A percentile compares a stretch with the other conserved stretches of the same genome.
Evolutionary conservation across 2,329 filamentous ascomycete species (phyloP).

Genomic region (Cytospora mali): DNA sequence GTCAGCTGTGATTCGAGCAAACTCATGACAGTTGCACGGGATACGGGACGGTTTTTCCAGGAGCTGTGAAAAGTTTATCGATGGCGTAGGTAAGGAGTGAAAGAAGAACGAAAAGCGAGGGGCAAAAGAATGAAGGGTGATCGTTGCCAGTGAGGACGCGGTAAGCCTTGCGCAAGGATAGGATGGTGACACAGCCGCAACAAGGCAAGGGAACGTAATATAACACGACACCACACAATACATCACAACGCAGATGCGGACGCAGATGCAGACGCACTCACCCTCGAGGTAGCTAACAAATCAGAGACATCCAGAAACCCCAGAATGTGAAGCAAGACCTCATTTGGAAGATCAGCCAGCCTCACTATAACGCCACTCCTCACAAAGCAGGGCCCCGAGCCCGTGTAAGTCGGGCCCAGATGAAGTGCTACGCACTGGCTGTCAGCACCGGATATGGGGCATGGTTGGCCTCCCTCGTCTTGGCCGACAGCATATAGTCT

Average conservation of each 20-base stretch:
- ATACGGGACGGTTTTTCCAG: background rate
- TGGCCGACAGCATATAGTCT: slow-evolving; percentile 3
- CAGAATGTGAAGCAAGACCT: slow-evolving; percentile 59
- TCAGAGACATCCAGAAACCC: slow-evolving; percentile 60
- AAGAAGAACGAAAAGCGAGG: background rate
- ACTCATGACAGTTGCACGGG: background rate
- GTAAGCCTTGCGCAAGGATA: background rate
- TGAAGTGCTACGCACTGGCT: background rate
- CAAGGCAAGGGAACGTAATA: too few relatives aligned
- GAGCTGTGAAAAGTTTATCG: background rate
- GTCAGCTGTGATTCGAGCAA: slow-evolving; percentile 9
- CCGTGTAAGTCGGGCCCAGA: background rate
- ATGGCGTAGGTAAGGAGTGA: too few relatives aligned
- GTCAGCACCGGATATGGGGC: slow-evolving; percentile 8
- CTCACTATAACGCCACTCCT: slow-evolving; percentile 5
- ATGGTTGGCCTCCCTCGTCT: slow-evolving; percentile 4
- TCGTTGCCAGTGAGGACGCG: background rate
- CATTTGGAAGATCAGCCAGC: slow-evolving; percentile 54
- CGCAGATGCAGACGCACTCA: slow-evolving; percentile 39
- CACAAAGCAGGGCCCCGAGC: background rate
- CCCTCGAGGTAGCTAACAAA: slow-evolving; percentile 57
- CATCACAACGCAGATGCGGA: too few relatives aligned
- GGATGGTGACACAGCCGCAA: background rate
- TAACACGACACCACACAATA: too few relatives aligned
- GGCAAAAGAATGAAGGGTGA: background rate